Base-by-base conservation (phyloP, 805 yeast genomes). In the Maudiozyma bulderi region DNA sequence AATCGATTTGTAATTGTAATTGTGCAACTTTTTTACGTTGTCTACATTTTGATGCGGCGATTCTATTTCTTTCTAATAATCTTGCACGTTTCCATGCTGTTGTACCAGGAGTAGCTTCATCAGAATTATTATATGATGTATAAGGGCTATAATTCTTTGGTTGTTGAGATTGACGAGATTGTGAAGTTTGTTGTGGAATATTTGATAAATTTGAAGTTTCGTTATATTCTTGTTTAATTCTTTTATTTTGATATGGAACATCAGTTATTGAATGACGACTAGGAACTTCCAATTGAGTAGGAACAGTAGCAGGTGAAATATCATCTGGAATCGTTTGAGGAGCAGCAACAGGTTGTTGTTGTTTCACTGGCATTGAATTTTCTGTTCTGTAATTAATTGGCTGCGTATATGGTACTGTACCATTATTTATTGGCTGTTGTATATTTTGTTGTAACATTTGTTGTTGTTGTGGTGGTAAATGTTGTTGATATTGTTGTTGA, bases 1-100 rank as follows among this genome's bases (percentile, higher is more conserved):
- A 75, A 57, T 80, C 84, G 51, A 74, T 77, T 59, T 81, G 83
- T 52, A 85, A 64, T 61, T 81, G 81, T 50, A 76, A 72, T 57
- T 84, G 91, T 1, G 86, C 81, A 47, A 80, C 77, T 57, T 81
- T 81, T 64, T 81, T 81, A 40, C 85, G 68, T 57, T 81, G 84
- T 54, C 86, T 72, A 66, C 86, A 81, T 57, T 80, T 80, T 32
- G 80, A 75, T 0, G 86, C 86, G 0, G 86, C 86, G n/a, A 80
- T 70, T 52, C 86, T 65, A 57, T 81, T 81, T 48, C 86, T 65
- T 57, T 81, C 85, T 49, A 81, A 62, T 15, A 81, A 58, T 44
- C 85, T 63, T 30, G 80, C 83, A 52, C 78, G 74, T 59, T 81
- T 81, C 84, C 85, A 81, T 0, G 83, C 84, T 0, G 83, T 76